Percentiles rank a stretch among this genome's conserved stretches.
phyloP scores from a whole-genome alignment of 805 yeast genomes.

The Pichia pseudocactophila region DNA sequence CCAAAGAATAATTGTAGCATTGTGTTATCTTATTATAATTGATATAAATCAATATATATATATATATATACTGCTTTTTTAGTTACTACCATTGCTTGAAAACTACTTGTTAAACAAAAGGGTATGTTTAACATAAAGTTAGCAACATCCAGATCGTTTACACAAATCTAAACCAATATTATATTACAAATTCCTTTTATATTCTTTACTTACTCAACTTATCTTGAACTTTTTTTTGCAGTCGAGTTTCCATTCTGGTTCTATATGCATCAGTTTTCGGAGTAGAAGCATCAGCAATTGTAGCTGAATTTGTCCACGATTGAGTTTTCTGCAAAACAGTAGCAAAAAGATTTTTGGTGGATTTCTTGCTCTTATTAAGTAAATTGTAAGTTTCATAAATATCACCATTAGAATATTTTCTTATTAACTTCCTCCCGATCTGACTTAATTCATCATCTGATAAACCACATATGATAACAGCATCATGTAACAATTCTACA shows the following conservation, averaged over 20 bases:
- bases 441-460: conserved; percentile 6
- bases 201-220: conserved; percentile 19
- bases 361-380: background rate
- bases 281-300: background rate
- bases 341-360: conserved; percentile 1
- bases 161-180: no score
- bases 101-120: no score
- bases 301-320: conserved; percentile 4
- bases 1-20: conserved; percentile 3
- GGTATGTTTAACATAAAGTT: no score
- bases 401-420: conserved; percentile 10
- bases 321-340: conserved; percentile 4
- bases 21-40: background rate
- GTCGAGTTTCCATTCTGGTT: conserved; percentile 38
- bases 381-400: background rate
- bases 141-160: no score
- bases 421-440: conserved; percentile 6
- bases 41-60: background rate
- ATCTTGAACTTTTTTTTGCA: conserved; percentile 36
- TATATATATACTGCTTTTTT: no score
- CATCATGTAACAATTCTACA: conserved; percentile 7
- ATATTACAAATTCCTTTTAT: background rate
- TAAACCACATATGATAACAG: conserved; percentile 9
- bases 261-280: conserved; percentile 30
- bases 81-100: no score